These are phyloP conservation scores for Bondarzewia mesenterica DNA, from an alignment of 1,284 basidiomycete species.

Conservation along the genomic window DNA sequence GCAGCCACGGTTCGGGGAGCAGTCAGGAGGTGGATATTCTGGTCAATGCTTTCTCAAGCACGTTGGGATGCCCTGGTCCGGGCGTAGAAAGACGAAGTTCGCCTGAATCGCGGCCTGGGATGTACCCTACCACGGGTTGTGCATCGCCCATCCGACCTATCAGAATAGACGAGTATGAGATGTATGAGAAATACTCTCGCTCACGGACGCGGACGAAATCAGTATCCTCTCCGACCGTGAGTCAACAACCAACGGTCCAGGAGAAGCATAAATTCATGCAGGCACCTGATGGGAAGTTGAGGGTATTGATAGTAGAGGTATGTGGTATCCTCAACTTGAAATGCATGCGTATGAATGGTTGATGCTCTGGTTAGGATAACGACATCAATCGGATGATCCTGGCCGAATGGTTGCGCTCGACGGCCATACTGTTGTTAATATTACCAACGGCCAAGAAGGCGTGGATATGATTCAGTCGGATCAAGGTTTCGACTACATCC, in stretches of 20 bases:
- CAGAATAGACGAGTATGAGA: slow-evolving; percentile 30
- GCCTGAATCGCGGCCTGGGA: slow-evolving; percentile 16
- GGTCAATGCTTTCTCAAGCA: slow-evolving; percentile 54
- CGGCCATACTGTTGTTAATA: slow-evolving; percentile 61
- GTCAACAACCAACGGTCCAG: neutral
- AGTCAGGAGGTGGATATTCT: slow-evolving; percentile 51
- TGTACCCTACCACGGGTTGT: slow-evolving; percentile 27
- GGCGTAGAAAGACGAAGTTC: neutral
- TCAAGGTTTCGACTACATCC: slow-evolving; percentile 61
- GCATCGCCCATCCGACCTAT: slow-evolving; percentile 31
- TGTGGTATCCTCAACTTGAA: slow-evolving; percentile 12
- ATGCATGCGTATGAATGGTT: neutral
- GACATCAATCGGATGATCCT: slow-evolving; percentile 73
- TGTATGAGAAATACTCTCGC: too few species aligned
- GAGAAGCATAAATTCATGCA: neutral
- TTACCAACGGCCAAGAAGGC: slow-evolving; percentile 74
- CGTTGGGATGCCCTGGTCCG: slow-evolving; percentile 20
- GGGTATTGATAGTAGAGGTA: slow-evolving; percentile 71
- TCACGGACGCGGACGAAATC: too few species aligned
- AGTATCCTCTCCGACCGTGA: too few species aligned
- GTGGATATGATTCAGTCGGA: slow-evolving; percentile 56
- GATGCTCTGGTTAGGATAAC: slow-evolving; percentile 45
- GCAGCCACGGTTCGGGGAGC: slow-evolving; percentile 13
- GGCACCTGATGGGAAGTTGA: slow-evolving; percentile 27
- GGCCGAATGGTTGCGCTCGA: slow-evolving; percentile 61